phyloP scores from a whole-genome alignment of 116 monocot genomes.

The Zostera marina region DNA sequence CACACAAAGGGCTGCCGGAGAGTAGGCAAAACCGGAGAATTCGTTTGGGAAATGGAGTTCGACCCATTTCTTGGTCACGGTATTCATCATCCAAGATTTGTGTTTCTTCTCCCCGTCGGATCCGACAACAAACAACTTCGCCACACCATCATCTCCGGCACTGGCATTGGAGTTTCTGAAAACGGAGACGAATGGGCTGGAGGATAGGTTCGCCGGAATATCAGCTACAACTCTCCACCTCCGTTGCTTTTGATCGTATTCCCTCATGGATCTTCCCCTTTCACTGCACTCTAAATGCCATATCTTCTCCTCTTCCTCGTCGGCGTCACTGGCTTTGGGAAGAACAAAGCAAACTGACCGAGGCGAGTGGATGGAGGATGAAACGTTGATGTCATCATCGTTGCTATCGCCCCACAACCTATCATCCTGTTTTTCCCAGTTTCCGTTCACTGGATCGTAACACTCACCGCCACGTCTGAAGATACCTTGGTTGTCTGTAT shows the following conservation, averaged over 20 bases:
- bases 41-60: slow-evolving; percentile 14
- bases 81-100: slow-evolving; percentile 24
- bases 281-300: slow-evolving; percentile 15
- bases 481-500: slow-evolving; percentile 34
- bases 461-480: slow-evolving; percentile 27
- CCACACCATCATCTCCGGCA: not conserved
- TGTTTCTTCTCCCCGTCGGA: slow-evolving; percentile 15
- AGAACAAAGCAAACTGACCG: slow-evolving; percentile 9
- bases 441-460: slow-evolving; percentile 16
- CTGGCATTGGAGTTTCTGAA: slow-evolving; percentile 8
- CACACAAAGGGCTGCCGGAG: slow-evolving; percentile 15
- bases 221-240: slow-evolving; percentile 18
- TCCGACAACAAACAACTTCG: slow-evolving; percentile 18
- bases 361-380: not conserved
- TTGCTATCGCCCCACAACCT: slow-evolving; percentile 12
- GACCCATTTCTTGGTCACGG: slow-evolving; percentile 17
- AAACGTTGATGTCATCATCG: not conserved
- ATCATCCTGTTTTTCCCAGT: slow-evolving; percentile 25
- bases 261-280: slow-evolving; percentile 13
- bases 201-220: slow-evolving; percentile 16
- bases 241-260: slow-evolving; percentile 11
- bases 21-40: slow-evolving; percentile 34
- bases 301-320: slow-evolving; percentile 9
- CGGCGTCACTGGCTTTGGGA: not conserved
- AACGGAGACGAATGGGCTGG: slow-evolving; percentile 12